Percentiles rank a stretch among this genome's conserved stretches.
Evolutionary conservation across 306 rosid genomes (phyloP).

Genomic region (Trifolium repens): DNA sequence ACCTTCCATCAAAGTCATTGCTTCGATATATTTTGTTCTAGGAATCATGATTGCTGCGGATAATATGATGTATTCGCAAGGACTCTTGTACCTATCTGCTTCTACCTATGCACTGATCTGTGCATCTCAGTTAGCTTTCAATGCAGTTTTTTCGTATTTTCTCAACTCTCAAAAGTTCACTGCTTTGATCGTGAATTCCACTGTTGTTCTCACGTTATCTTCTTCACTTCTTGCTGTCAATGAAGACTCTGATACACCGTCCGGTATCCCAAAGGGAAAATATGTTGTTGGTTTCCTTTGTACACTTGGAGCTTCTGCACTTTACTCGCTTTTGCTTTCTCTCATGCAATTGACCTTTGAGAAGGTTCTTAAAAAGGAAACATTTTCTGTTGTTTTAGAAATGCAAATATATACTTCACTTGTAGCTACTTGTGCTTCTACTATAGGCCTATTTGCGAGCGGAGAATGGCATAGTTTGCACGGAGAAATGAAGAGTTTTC

Average conservation of each 20-base stretch:
- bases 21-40: conserved; percentile 58
- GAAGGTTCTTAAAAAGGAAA: conserved; percentile 77
- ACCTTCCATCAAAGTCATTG: conserved; percentile 50
- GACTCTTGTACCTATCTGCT: conserved; percentile 86
- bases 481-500: conserved; percentile 67
- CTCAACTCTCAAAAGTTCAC: conserved; percentile 90
- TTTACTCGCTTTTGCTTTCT: conserved; percentile 81
- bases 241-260: conserved; percentile 62
- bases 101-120: conserved; percentile 88
- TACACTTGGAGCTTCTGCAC: conserved; percentile 83
- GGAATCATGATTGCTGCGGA: conserved; percentile 76
- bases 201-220: conserved; percentile 69
- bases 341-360: conserved; percentile 86
- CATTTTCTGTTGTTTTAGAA: conserved; percentile 82
- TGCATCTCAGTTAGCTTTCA: conserved; percentile 86
- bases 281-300: conserved; percentile 67
- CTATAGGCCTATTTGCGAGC: conserved; percentile 74
- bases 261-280: conserved; percentile 53
- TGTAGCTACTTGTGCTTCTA: conserved; percentile 69
- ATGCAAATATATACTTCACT: conserved; percentile 90
- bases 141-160: conserved; percentile 84
- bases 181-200: conserved; percentile 66
- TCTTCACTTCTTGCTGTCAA: conserved; percentile 76
- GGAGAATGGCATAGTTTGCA: conserved; percentile 80
- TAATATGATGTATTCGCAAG: conserved; percentile 79